phyloP scores from a whole-genome alignment of 768 basidiomycete genomes.

The Calocybe cyanea region DNA sequence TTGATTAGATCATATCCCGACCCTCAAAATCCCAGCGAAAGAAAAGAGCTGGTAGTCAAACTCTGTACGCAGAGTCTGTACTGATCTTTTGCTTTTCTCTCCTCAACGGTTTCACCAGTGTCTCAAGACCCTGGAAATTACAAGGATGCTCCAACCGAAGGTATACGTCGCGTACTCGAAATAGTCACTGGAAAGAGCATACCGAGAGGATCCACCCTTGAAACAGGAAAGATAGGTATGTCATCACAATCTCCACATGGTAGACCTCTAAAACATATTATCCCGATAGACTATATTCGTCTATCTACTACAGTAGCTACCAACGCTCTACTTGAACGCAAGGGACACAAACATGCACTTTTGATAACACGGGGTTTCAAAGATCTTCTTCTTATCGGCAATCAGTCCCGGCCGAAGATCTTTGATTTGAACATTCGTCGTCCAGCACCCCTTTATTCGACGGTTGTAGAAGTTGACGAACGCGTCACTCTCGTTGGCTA shows the following conservation, averaged over 20 bases:
- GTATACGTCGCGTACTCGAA: conserved; percentile 84
- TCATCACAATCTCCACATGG: background rate
- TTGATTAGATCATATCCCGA: conserved; percentile 66
- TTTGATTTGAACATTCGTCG: conserved; percentile 92
- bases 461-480: conserved; percentile 78
- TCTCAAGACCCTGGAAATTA: conserved; percentile 90
- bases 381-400: conserved; percentile 89
- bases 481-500: conserved; percentile 93
- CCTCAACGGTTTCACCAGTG: conserved; percentile 39
- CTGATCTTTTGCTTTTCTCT: background rate
- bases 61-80: conserved; percentile 52
- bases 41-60: conserved; percentile 87
- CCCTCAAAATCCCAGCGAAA: conserved; percentile 51
- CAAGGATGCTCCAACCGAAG: conserved; percentile 90
- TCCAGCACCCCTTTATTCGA: conserved; percentile 69
- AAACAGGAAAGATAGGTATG: conserved; percentile 79
- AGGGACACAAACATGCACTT: conserved; percentile 88
- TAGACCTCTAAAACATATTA: conserved; percentile 2
- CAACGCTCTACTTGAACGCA: conserved; percentile 91
- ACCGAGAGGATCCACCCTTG: conserved; percentile 59
- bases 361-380: conserved; percentile 90
- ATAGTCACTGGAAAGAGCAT: conserved; percentile 65
- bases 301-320: conserved; percentile 95
- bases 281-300: conserved; percentile 73
- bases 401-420: conserved; percentile 91